Conservation (phyloP, 2,329 filamentous ascomycete species). For the Sporothrix inflata region DNA sequence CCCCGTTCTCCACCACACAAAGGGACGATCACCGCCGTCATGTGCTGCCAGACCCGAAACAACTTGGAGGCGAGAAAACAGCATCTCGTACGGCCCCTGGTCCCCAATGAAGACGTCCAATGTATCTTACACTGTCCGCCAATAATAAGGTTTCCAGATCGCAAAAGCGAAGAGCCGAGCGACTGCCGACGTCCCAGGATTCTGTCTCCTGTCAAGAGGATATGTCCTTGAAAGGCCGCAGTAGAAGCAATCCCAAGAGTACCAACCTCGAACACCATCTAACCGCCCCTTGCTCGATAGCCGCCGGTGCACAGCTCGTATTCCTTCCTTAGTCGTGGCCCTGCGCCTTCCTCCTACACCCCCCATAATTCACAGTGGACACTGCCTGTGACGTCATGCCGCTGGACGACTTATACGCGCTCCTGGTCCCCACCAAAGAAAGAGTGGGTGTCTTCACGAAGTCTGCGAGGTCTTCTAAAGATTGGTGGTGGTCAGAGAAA, state of each 20-base stretch:
- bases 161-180: conserved; percentile 6
- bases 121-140: not conserved
- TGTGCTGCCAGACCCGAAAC: conserved; percentile 12
- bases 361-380: not conserved
- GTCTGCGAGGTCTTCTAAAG: not conserved
- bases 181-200: conserved; percentile 13
- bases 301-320: conserved; percentile 2
- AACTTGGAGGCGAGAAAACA: not conserved
- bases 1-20: not conserved
- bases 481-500: conserved; percentile 11
- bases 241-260: not conserved
- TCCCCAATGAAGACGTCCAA: not conserved
- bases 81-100: not conserved
- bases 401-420: not conserved
- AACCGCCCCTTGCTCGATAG: conserved; percentile 8
- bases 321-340: not conserved
- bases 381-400: conserved; percentile 20
- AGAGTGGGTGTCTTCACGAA: not conserved
- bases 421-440: not conserved
- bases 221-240: not conserved
- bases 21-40: not conserved
- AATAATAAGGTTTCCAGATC: not conserved
- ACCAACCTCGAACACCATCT: not conserved
- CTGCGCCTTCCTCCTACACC: not conserved
- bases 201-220: not conserved